A percentile compares a stretch with the other conserved stretches of the same genome.
Conservation (phyloP, 2,329 filamentous ascomycete species). For the Sphaerulina populicola region DNA sequence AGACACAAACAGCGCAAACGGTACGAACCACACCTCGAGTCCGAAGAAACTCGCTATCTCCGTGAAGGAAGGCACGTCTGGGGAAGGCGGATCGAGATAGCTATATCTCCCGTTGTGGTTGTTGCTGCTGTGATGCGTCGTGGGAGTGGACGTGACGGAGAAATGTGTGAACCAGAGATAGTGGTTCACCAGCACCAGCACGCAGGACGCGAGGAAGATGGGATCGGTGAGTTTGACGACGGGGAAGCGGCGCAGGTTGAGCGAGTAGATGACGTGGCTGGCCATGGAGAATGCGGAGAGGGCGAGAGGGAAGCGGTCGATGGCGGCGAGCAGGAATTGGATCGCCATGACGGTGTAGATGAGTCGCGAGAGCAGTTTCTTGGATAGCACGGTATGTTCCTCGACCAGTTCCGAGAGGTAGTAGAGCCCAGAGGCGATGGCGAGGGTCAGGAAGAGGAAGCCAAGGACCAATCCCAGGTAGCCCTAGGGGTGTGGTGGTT, state of each 20-base stretch:
- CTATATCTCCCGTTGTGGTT: constrained; percentile 23
- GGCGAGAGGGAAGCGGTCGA: constrained; percentile 78
- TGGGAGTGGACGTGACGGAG: constrained; percentile 53
- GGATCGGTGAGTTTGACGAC: constrained; percentile 82
- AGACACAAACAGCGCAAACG: constrained; percentile 90
- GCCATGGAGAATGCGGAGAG: constrained; percentile 66
- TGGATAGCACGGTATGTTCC: constrained; percentile 89
- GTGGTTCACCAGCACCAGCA: constrained; percentile 79
- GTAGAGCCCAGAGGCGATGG: constrained; percentile 96
- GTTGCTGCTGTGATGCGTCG: constrained; percentile 56
- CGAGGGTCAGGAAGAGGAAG: constrained; percentile 88
- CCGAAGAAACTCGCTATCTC: constrained; percentile 96
- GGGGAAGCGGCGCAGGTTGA: constrained; percentile 69
- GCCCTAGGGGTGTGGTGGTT: constrained; percentile 43
- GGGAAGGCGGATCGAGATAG: constrained; percentile 28
- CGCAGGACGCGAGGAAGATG: constrained; percentile 74
- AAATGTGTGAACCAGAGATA: constrained; percentile 96
- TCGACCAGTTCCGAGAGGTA: constrained; percentile 97
- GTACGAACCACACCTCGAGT: constrained; percentile 91
- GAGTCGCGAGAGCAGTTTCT: constrained; percentile 72
- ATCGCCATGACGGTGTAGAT: constrained; percentile 74
- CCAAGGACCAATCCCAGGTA: constrained; percentile 80
- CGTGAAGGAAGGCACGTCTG: constrained; percentile 68
- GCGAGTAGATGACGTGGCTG: constrained; percentile 77
- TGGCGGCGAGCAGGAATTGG: constrained; percentile 63